Conservation (phyloP, 352 stramenopile genomes). For the Phytopythium kandeliae region DNA sequence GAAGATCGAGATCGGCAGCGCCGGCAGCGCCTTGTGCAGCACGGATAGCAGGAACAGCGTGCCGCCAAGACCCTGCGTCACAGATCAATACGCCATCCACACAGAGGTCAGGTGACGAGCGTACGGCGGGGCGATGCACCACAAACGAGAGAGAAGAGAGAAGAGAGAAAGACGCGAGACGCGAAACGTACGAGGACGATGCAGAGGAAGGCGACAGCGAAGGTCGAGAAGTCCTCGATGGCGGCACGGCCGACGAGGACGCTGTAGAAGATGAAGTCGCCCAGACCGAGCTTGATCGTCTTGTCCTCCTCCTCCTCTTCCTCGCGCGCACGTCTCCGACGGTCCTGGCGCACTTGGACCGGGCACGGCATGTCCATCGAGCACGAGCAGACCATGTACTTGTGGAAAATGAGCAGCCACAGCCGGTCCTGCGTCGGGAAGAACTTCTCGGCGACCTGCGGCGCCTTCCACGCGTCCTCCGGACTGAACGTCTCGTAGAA, state of each 20-base stretch:
- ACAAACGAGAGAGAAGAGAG: neutral
- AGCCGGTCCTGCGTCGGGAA: slow-evolving; percentile 68
- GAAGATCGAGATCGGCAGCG: slow-evolving; percentile 94
- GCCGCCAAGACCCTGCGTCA: slow-evolving; percentile 75
- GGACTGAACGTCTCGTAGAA: slow-evolving; percentile 82
- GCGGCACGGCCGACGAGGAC: slow-evolving; percentile 95
- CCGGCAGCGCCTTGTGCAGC: slow-evolving; percentile 91
- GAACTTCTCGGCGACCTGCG: slow-evolving; percentile 78
- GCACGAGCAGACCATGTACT: slow-evolving; percentile 82
- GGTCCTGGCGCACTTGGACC: slow-evolving; percentile 59
- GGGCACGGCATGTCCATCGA: slow-evolving; percentile 72
- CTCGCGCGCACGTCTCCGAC: slow-evolving; percentile 33
- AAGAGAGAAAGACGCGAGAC: slow-evolving; percentile 6
- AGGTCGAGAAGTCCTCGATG: slow-evolving; percentile 95
- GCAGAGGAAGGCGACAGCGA: slow-evolving; percentile 90
- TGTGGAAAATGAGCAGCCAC: slow-evolving; percentile 84
- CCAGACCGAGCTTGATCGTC: slow-evolving; percentile 92
- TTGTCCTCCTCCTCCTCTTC: slow-evolving; percentile 72
- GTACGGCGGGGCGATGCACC: no score
- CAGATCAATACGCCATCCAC: no score
- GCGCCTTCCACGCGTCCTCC: slow-evolving; percentile 75
- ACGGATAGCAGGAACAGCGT: slow-evolving; percentile 95
- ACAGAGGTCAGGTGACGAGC: no score
- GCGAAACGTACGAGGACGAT: slow-evolving; percentile 85
- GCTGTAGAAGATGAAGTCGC: slow-evolving; percentile 99